Evolutionary conservation across 805 yeast species (phyloP), one percentile per base, ranked within the genome.

Genomic region (Candida multigemmis): DNA sequence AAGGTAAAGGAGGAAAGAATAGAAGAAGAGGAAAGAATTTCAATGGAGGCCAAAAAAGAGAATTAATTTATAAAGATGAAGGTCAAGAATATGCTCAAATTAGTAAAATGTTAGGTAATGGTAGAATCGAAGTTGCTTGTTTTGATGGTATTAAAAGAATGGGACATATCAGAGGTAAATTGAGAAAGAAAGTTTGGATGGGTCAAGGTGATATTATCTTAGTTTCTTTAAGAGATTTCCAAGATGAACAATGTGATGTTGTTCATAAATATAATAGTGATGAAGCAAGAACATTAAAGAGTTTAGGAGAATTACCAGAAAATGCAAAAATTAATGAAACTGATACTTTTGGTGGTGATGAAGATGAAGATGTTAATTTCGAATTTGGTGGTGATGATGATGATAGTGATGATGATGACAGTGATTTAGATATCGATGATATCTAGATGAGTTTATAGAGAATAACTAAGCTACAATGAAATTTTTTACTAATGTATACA

Each of bases 161-260:
- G 74, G 98, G 94, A 12, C 98, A 89, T 54, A 91, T 91, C 51
- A 84, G 99, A 72, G 99, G 99, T 48, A 91, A 91, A 56, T 74
- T 91, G 65, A 83, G 99, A 74, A 91, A 91, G 79, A 91, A 89
- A 74, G 98, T 91, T 35, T 91, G 99, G 99, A 87, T 91, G 85
- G 83, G 83, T 25, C 97, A 86, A 59, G 98, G 98, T 66, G 99
- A 91, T 56, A 91, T 91, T 46, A 85, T 91, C 43, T 68, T 91
- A 51, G 91, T 89, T 25, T 87, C 96, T 6, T 74, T 91, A 46
- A 86, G 99, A 71, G 99, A 91, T 50, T 91, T 91, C 76, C 96
- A 91, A 64, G 96, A 89, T 50, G 95, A 84, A 37, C 94, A 83
- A 58, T 91, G 96, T 68, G 99, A 91, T 56, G 96, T 91, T 42